phyloP scores from a whole-genome alignment of 1,284 basidiomycete species.

The Tilletia indica region DNA sequence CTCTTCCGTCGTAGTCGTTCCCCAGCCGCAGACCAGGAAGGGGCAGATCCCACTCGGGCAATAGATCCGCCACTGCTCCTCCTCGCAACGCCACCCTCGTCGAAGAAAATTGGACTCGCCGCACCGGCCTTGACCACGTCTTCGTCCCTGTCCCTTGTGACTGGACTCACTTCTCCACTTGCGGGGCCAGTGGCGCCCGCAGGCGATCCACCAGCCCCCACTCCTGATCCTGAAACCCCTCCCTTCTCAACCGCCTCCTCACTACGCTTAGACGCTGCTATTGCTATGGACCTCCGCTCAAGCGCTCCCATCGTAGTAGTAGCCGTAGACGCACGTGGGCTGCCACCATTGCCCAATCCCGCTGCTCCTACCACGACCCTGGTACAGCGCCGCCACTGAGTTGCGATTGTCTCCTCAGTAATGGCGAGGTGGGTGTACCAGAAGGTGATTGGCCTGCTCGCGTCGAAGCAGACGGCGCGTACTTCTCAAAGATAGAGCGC shows the following conservation, averaged over 20 bases:
- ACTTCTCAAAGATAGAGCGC: slow-evolving; percentile 38
- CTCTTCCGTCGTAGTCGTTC: slow-evolving; percentile 18
- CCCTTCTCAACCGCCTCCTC: neutral
- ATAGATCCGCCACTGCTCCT: neutral
- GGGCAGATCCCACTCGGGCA: neutral
- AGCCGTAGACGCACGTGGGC: neutral
- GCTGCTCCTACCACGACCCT: neutral
- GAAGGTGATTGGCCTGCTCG: slow-evolving; percentile 18
- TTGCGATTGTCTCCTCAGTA: slow-evolving; percentile 1
- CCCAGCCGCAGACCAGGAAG: neutral
- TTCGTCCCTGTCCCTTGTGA: neutral
- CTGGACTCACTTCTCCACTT: neutral
- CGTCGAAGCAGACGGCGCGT: slow-evolving; percentile 31
- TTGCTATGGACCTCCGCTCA: slow-evolving; percentile 2
- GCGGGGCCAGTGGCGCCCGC: no score
- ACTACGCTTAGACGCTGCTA: slow-evolving; percentile 11
- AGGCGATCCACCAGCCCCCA: no score
- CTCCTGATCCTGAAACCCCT: no score
- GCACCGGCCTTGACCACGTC: neutral
- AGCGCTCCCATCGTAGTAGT: slow-evolving; percentile 7
- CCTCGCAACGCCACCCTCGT: neutral
- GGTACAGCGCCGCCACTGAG: neutral
- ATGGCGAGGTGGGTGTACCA: neutral
- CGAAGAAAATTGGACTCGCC: neutral
- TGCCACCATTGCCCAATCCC: neutral